These are phyloP conservation scores for Ocimum tenuiflorum DNA, from an alignment of 257 asterid species.

Conservation along the genomic window DNA sequence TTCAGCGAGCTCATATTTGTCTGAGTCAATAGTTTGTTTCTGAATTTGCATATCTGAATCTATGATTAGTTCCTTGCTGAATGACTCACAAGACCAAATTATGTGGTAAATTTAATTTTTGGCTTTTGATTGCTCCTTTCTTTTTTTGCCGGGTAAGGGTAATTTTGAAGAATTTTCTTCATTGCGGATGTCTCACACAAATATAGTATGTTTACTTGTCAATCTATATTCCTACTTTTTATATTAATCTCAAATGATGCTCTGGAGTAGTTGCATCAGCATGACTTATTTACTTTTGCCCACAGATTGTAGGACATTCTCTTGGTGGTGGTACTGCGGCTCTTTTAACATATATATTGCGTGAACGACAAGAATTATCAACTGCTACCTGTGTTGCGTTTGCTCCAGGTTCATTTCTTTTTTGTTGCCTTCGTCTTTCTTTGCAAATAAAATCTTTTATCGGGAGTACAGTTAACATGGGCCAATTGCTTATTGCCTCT, in stretches of 20 bases:
- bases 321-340: conserved; percentile 99
- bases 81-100: neutral
- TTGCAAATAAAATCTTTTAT: neutral
- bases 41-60: neutral
- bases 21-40: neutral
- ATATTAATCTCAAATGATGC: neutral
- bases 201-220: neutral
- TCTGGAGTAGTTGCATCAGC: neutral
- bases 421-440: conserved; percentile 1
- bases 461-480: neutral
- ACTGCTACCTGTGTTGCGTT: conserved; percentile 76
- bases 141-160: neutral
- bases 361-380: conserved; percentile 80
- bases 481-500: neutral
- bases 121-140: neutral
- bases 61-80: neutral
- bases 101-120: conserved; percentile 1
- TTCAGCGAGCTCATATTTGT: neutral
- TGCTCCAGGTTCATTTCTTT: conserved; percentile 73
- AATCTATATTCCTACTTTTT: neutral
- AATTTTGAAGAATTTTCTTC: neutral
- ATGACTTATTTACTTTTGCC: conserved; percentile 11
- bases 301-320: conserved; percentile 90
- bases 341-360: conserved; percentile 70
- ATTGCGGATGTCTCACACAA: neutral